phyloP scores from a whole-genome alignment of 2,329 filamentous ascomycete species.

The Hymenoscyphus occultus region DNA sequence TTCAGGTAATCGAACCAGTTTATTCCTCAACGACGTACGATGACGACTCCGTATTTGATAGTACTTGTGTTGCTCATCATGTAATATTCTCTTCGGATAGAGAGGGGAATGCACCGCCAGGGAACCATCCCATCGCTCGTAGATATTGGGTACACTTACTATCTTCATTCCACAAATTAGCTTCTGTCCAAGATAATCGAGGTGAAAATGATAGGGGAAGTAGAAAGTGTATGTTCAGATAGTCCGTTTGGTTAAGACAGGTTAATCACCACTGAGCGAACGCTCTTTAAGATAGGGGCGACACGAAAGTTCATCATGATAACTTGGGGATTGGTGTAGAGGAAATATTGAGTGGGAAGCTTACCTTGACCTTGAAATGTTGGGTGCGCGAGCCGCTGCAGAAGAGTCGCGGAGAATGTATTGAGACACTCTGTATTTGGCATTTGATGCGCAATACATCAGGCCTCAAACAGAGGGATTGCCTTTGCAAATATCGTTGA shows the following conservation, averaged over 20 bases:
- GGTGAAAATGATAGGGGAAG: neutral
- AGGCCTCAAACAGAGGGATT: neutral
- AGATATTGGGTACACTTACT: neutral
- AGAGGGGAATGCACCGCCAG: neutral
- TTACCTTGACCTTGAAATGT: constrained; percentile 8
- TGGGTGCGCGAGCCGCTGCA: neutral
- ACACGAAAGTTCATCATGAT: constrained; percentile 55
- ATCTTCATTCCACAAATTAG: constrained; percentile 9
- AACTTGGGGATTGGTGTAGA: constrained; percentile 12
- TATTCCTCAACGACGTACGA: constrained; percentile 33
- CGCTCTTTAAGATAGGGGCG: constrained; percentile 54
- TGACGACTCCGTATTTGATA: constrained; percentile 44
- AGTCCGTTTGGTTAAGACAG: constrained; percentile 57
- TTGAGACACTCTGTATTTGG: neutral
- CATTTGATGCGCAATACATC: neutral
- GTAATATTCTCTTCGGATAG: constrained; percentile 1
- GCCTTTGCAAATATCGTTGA: neutral
- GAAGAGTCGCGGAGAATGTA: neutral
- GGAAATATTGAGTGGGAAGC: neutral
- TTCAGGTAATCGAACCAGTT: constrained; percentile 41
- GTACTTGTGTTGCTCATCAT: constrained; percentile 44
- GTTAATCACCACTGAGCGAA: constrained; percentile 52
- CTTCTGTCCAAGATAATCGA: neutral
- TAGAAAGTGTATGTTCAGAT: constrained; percentile 40
- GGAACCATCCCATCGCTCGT: neutral